phyloP scores from a whole-genome alignment of 2,329 filamentous ascomycete species.

The Gaeumannomyces sp. region DNA sequence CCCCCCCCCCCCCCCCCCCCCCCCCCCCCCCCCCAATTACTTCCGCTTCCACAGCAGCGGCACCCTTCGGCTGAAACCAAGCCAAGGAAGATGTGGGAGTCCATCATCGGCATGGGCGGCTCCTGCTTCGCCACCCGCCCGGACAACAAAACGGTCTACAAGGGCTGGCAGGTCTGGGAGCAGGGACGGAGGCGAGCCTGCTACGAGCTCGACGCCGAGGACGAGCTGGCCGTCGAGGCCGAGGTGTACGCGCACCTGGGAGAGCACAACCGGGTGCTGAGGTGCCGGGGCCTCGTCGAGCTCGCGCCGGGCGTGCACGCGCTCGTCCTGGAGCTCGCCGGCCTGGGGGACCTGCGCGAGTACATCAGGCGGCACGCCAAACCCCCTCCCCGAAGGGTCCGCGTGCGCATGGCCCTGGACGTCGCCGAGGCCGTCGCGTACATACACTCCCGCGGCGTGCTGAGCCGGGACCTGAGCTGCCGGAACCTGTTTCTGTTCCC shows the following conservation, averaged over 20 bases:
- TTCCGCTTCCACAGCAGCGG: too few relatives aligned
- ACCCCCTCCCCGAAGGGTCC: neutral
- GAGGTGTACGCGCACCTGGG: slow-evolving; percentile 1
- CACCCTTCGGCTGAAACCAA: too few relatives aligned
- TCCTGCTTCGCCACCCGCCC: slow-evolving; percentile 8
- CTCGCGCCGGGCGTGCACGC: neutral
- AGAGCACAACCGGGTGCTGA: neutral
- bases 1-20: too few relatives aligned
- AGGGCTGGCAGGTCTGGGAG: neutral
- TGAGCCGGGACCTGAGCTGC: neutral
- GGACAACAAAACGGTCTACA: neutral
- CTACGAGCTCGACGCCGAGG: neutral
- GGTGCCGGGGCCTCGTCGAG: neutral
- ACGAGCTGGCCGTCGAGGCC: slow-evolving; percentile 1
- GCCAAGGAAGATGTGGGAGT: slow-evolving; percentile 12
- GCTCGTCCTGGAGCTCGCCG: neutral
- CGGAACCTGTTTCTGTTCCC: slow-evolving; percentile 4
- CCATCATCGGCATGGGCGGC: slow-evolving; percentile 9
- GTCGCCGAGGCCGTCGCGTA: neutral
- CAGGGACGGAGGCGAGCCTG: neutral
- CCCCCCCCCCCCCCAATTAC: too few relatives aligned
- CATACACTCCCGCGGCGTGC: neutral
- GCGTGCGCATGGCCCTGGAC: slow-evolving; percentile 3
- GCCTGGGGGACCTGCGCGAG: neutral
- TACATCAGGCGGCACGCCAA: neutral